Evolutionary conservation across 2,329 filamentous ascomycete genomes (phyloP), one percentile per base, ranked within the genome.

Genomic region (Phialophora verrucosa): DNA sequence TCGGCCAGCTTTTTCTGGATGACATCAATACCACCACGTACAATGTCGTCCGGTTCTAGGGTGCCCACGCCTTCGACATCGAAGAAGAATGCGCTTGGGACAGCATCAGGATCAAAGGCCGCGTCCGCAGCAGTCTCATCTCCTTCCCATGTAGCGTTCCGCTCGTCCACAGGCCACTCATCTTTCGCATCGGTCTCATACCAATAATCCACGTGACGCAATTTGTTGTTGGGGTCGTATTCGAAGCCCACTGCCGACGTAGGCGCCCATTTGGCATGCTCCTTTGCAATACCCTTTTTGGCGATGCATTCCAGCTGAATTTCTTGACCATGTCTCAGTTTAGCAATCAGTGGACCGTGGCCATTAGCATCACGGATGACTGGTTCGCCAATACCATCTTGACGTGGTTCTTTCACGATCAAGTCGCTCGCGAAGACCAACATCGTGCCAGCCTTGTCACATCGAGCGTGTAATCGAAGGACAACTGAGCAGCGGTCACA

Each of bases 271-370:
- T 99, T 99, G 10, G 95, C 92, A 79, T 99, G 95, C 78, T 99
- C 95, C 83, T 99, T 99, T 44, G 94, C 93, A 71, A 98, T 98
- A 0, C 95, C 95, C 84, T 98, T 98, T 84, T 97, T 97, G 59
- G 94, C 95, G 71, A 97, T 91, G 76, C 94, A 98, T 68, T 87
- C 91, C 75, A 99, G 87, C 77, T 92, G 90, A 67, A 99, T 82
- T 79, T 97, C 93, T 80, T 99, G 95, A 2, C 91, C 92, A 75
- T 90, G 90, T 65, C 94, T 86, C 76, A 99, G 82, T 83, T 98
- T 98, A 75, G 91, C 91, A 71, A 99, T 94, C 72, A 98, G 84
- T 53, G 90, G 87, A 0, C 95, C 95, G 64, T 91, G 87, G 11
- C 89, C 89, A 59, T 94, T 91, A 0, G 90, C 86, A 76, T 99